Base-by-base conservation (phyloP, 2,329 filamentous ascomycete genomes). In the Sphaerulina vaccinii region DNA sequence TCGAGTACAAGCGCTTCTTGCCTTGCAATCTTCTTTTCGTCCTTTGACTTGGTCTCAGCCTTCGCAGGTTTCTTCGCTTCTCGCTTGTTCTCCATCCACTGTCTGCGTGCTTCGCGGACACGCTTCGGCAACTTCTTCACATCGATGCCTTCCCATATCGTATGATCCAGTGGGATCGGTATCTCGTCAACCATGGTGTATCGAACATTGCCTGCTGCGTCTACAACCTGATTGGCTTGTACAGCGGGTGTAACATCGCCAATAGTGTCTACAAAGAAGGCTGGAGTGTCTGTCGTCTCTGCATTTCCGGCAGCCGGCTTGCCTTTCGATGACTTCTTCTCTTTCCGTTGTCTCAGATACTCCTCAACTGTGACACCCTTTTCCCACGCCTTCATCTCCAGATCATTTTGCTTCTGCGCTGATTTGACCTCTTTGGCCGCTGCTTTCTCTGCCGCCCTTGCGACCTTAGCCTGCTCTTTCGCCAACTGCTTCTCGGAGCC, bases 331-430 rank as follows among this genome's bases (percentile, higher is more conserved):
- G 42, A 46, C 15, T 52, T 55, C 33, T 61, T 64, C 32, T 60
- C 54, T 15, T 62, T 54, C 15, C 58, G 51, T 3, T 57, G 43
- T 19, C 47, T 35, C n/a, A 60, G 49, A 37, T 65, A 74, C 11
- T 62, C 58, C 33, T 73, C 67, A 5, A 74, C 57, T 1, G 68
- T 62, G 37, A 73, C 63, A 10, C 66, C 63, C 57, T 74, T 74
- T 15, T 60, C 62, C 1, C 59, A 62, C 1, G 71, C 72, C 46
- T 47, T 55, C 52, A 49, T 46, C 38, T 45, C 48, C 33, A 8
- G 32, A 15, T 46, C 49, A 41, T 23, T 36, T 42, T 42, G 51
- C 53, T 51, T 58, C 42, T 56, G 52, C n/a, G 43, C 40, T 6
- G 49, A 51, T 29, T 57, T 57, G 13, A 45, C 54, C 23, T 38